A percentile compares a stretch with the other conserved stretches of the same genome.
Conservation (phyloP, 192 early-diverging fungal species). For the Phycomyces blakesleeanus region DNA sequence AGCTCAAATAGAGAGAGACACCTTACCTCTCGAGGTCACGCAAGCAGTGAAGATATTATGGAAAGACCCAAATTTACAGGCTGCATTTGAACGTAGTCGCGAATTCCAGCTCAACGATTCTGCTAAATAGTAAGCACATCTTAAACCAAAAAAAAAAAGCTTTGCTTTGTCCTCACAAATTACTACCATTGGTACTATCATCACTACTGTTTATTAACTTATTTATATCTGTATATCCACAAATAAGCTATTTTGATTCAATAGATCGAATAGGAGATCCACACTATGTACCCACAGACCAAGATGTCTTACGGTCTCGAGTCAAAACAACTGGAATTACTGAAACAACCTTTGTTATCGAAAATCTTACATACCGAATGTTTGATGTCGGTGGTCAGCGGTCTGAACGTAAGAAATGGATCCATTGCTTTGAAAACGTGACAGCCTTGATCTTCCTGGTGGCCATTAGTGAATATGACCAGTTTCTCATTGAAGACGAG, state of each 20-base stretch:
- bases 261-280: slow-evolving; percentile 83
- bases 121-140: slow-evolving; percentile 76
- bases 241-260: slow-evolving; percentile 96
- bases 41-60: slow-evolving; percentile 79
- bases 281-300: slow-evolving; percentile 86
- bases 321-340: slow-evolving; percentile 98
- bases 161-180: too few relatives aligned
- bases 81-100: slow-evolving; percentile 73
- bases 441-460: slow-evolving; percentile 95
- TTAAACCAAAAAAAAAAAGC: too few relatives aligned
- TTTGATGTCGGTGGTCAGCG: slow-evolving; percentile 98
- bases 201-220: too few relatives aligned
- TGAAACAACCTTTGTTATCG: slow-evolving; percentile 90
- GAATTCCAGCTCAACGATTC: slow-evolving; percentile 98
- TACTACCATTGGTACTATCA: too few relatives aligned
- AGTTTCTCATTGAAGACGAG: slow-evolving; percentile 93
- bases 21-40: slow-evolving; percentile 76
- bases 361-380: slow-evolving; percentile 92
- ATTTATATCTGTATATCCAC: too few relatives aligned
- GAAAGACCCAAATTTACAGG: slow-evolving; percentile 76
- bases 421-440: slow-evolving; percentile 98
- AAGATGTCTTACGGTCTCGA: slow-evolving; percentile 94
- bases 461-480: slow-evolving; percentile 94
- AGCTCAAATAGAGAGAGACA: slow-evolving; percentile 85
- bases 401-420: slow-evolving; percentile 98